Evolutionary conservation across 768 basidiomycete species (phyloP), one percentile per base, ranked within the genome.

Genomic region (Megacollybia marginata): DNA sequence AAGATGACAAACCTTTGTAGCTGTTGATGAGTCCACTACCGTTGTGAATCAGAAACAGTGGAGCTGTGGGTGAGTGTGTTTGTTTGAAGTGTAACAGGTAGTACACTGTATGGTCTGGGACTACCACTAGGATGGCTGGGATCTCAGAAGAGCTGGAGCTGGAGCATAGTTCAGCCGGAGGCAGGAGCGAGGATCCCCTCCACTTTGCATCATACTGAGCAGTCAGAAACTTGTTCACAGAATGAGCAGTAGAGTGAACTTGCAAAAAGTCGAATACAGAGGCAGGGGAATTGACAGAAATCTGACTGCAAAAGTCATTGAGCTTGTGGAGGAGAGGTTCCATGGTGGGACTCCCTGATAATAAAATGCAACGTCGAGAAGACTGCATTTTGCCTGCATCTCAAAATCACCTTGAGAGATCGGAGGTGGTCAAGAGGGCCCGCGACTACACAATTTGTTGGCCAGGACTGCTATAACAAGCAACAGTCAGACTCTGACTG

Each of bases 301-400:
- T n/a, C n/a, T n/a, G n/a, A n/a, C n/a, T n/a, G n/a, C n/a, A n/a
- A n/a, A n/a, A n/a, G n/a, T n/a, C n/a, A n/a, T n/a, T n/a, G n/a
- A n/a, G n/a, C n/a, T n/a, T n/a, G n/a, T n/a, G n/a, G n/a, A n/a
- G n/a, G n/a, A n/a, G n/a, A n/a, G n/a, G n/a, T n/a, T n/a, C 59
- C 85, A 88, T 84, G 1, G 80, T 76, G n/a, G 66, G 50, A 42
- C 80, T 83, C n/a, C n/a, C 62, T 89, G 87, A 57, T 78, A 85
- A 1, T 77, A 85, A 52, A 78, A 83, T 1, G 79, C 78, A 9
- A 83, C 77, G 6, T 68, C 54, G 1, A 88, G 68, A 40, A 73
- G 56, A 13, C 68, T 59, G 59, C 68, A 73, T 9, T 55, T 51
- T 1, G 64, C 56, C 20, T 62, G 48, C 9, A 46, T 40, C 51